Percentiles rank a stretch among this genome's conserved stretches.
Conservation (phyloP, 768 basidiomycete genomes). For the Leccinum variicolor region DNA sequence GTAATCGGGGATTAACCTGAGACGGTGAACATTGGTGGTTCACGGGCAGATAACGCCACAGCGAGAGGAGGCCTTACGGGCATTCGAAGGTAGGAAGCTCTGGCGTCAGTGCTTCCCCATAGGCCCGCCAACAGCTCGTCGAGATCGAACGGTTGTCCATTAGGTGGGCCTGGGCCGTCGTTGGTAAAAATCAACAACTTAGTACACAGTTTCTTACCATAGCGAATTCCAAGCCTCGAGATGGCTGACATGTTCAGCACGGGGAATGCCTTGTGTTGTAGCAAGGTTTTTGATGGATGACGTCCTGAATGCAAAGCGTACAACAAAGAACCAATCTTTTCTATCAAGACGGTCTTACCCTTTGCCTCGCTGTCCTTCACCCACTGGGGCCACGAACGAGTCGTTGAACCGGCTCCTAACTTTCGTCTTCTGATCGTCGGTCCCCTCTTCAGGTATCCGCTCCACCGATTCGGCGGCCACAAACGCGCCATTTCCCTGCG, state of each 20-base stretch:
- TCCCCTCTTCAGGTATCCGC: slow-evolving; percentile 44
- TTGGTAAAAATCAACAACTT: neutral
- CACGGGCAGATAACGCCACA: no score
- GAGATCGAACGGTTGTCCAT: no score
- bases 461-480: slow-evolving; percentile 72
- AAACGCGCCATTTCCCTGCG: slow-evolving; percentile 63
- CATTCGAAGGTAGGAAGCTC: neutral
- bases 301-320: slow-evolving; percentile 4
- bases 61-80: neutral
- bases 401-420: slow-evolving; percentile 59
- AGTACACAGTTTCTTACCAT: neutral
- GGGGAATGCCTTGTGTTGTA: neutral
- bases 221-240: no score
- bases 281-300: slow-evolving; percentile 6
- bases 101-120: neutral
- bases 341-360: slow-evolving; percentile 66
- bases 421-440: slow-evolving; percentile 36
- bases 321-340: slow-evolving; percentile 42
- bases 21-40: no score
- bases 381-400: slow-evolving; percentile 37
- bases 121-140: no score
- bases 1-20: no score
- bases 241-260: neutral
- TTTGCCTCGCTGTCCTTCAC: slow-evolving; percentile 58
- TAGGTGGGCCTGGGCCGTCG: neutral